These are phyloP conservation scores for Skeletonema menzelii DNA, from an alignment of 108 stramenopile genomes.

Conservation along the genomic window DNA sequence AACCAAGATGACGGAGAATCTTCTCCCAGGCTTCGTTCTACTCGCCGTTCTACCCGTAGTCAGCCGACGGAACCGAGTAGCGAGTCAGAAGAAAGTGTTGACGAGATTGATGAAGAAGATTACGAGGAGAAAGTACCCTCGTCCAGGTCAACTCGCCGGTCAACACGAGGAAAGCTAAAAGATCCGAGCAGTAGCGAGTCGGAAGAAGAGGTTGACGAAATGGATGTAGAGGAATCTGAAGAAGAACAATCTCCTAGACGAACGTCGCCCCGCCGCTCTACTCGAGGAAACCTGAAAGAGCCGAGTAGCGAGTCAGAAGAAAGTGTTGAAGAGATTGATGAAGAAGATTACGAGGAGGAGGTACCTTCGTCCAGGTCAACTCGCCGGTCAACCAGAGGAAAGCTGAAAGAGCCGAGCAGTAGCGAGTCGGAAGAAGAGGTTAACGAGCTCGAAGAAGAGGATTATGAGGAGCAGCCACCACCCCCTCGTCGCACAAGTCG, in stretches of 20 bases:
- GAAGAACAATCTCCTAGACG: neutral
- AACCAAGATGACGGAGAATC: conserved; percentile 2
- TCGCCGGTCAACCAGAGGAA: neutral
- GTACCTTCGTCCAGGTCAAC: neutral
- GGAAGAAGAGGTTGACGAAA: neutral
- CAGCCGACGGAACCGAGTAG: conserved; percentile 3
- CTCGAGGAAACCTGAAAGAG: neutral
- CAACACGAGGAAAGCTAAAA: neutral
- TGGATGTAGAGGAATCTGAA: neutral
- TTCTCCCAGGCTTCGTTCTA: neutral
- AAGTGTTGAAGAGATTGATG: neutral
- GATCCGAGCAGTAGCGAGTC: neutral
- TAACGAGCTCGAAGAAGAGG: neutral
- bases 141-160: neutral
- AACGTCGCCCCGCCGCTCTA: neutral
- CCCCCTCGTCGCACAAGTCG: neutral
- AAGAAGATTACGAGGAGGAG: neutral
- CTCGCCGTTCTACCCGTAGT: conserved; percentile 7
- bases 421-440: neutral
- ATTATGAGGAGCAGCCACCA: neutral
- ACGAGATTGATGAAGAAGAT: conserved; percentile 6
- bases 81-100: neutral
- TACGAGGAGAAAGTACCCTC: neutral
- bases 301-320: neutral
- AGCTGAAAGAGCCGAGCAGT: neutral